These are phyloP conservation scores for Proliferodiscus dingleyae DNA, from an alignment of 2,329 filamentous ascomycete species.

Conservation along the genomic window DNA sequence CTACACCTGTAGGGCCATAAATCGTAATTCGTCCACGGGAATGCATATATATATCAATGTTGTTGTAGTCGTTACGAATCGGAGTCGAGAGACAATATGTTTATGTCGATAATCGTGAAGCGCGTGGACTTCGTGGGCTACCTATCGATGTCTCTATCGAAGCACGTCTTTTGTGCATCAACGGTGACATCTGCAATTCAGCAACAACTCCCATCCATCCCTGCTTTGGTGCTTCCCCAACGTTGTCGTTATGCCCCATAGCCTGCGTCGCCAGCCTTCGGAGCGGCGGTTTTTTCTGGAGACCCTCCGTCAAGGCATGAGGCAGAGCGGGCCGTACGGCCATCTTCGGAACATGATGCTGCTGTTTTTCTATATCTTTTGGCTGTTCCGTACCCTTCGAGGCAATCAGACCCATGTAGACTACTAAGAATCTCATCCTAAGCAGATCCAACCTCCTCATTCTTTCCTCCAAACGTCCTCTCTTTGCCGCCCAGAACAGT, in stretches of 20 bases:
- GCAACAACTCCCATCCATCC: slow-evolving; percentile 61
- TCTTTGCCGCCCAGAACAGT: slow-evolving; percentile 54
- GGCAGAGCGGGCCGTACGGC: slow-evolving; percentile 19
- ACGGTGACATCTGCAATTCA: slow-evolving; percentile 56
- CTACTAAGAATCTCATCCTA: slow-evolving; percentile 59
- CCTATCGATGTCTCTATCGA: slow-evolving; percentile 56
- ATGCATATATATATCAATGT: too few relatives aligned
- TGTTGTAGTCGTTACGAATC: too few relatives aligned
- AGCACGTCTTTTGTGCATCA: slow-evolving; percentile 57
- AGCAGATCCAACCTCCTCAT: slow-evolving; percentile 55
- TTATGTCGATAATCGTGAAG: neutral
- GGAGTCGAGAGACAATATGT: neutral
- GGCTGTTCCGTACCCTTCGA: slow-evolving; percentile 28
- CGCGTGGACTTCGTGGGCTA: slow-evolving; percentile 13
- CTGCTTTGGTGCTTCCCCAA: slow-evolving; percentile 43
- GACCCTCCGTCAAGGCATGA: slow-evolving; percentile 25
- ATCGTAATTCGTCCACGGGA: too few relatives aligned
- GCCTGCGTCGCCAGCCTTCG: slow-evolving; percentile 50
- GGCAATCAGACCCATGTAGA: slow-evolving; percentile 58
- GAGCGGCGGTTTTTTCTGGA: slow-evolving; percentile 36
- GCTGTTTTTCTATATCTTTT: slow-evolving; percentile 23
- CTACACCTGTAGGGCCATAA: too few relatives aligned
- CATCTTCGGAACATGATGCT: slow-evolving; percentile 18
- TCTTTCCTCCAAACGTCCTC: slow-evolving; percentile 50
- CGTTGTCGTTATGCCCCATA: slow-evolving; percentile 47